phyloP scores from a whole-genome alignment of 345 rosid species.

The Turnera subulata region DNA sequence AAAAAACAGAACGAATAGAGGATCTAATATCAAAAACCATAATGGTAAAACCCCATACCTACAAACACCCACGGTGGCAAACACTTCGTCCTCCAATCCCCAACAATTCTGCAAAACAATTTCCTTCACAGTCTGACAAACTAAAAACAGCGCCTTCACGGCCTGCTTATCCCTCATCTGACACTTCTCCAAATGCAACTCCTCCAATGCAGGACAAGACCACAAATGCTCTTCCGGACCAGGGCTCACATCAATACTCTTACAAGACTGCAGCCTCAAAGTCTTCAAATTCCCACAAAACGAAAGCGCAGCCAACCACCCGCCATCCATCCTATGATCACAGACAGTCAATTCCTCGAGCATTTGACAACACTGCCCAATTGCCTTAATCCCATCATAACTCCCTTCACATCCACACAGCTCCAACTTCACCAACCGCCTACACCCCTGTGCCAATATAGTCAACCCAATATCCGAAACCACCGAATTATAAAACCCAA shows the following conservation, averaged over 20 bases:
- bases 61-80: conserved; percentile 53
- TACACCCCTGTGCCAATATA: conserved; percentile 87
- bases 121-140: conserved; percentile 67
- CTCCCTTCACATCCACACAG: conserved; percentile 86
- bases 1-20: not conserved
- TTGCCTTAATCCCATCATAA: conserved; percentile 87
- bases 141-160: conserved; percentile 60
- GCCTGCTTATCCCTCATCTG: conserved; percentile 59
- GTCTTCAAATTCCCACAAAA: conserved; percentile 90
- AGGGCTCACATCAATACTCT: conserved; percentile 63
- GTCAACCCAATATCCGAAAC: conserved; percentile 93
- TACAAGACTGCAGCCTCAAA: conserved; percentile 66
- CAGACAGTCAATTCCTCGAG: conserved; percentile 75
- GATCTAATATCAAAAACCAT: not conserved
- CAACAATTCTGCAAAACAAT: conserved; percentile 78
- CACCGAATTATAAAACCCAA: conserved; percentile 53
- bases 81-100: conserved; percentile 78
- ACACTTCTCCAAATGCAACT: conserved; percentile 77
- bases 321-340: conserved; percentile 90
- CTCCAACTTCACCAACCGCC: conserved; percentile 86
- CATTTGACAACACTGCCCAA: conserved; percentile 94
- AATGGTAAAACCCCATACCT: conserved; percentile 43
- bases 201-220: conserved; percentile 71
- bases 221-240: conserved; percentile 64
- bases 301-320: conserved; percentile 81